Evolutionary conservation across 1,284 basidiomycete species (phyloP).

Genomic region (Stygiomarasmius scandens): DNA sequence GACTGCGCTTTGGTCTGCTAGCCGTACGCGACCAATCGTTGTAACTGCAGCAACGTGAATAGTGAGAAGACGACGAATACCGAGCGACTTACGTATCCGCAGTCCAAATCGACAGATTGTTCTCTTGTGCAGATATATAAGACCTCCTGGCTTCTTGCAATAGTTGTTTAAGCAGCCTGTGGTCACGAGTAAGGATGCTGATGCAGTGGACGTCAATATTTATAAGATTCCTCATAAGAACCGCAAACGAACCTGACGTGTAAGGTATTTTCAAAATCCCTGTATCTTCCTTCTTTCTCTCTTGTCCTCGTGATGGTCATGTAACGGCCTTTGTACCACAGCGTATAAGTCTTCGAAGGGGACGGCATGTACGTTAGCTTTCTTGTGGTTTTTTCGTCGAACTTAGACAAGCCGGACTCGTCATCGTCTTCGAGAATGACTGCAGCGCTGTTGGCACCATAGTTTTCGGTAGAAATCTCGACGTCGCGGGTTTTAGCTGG

Average conservation of each 20-base stretch:
- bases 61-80: not conserved
- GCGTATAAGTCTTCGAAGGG: slow-evolving; percentile 40
- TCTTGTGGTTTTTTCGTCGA: slow-evolving; percentile 23
- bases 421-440: slow-evolving; percentile 39
- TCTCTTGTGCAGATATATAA: slow-evolving; percentile 52
- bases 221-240: not conserved
- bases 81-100: slow-evolving; percentile 43
- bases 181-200: slow-evolving; percentile 57
- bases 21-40: slow-evolving; percentile 59
- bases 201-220: not conserved
- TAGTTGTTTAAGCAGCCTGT: slow-evolving; percentile 49
- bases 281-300: slow-evolving; percentile 35
- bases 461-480: slow-evolving; percentile 49
- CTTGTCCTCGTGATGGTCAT: slow-evolving; percentile 44
- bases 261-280: slow-evolving; percentile 36
- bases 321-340: slow-evolving; percentile 55
- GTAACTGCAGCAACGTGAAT: slow-evolving; percentile 19
- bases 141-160: slow-evolving; percentile 58
- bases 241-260: slow-evolving; percentile 38
- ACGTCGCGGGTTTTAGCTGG: slow-evolving; percentile 52
- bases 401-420: slow-evolving; percentile 18
- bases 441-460: slow-evolving; percentile 37
- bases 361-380: slow-evolving; percentile 54
- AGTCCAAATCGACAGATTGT: slow-evolving; percentile 59
- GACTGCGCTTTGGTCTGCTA: slow-evolving; percentile 62